Evolutionary conservation across 2,329 filamentous ascomycete genomes (phyloP), one percentile per base, ranked within the genome.

Genomic region (Alternaria gaisen): DNA sequence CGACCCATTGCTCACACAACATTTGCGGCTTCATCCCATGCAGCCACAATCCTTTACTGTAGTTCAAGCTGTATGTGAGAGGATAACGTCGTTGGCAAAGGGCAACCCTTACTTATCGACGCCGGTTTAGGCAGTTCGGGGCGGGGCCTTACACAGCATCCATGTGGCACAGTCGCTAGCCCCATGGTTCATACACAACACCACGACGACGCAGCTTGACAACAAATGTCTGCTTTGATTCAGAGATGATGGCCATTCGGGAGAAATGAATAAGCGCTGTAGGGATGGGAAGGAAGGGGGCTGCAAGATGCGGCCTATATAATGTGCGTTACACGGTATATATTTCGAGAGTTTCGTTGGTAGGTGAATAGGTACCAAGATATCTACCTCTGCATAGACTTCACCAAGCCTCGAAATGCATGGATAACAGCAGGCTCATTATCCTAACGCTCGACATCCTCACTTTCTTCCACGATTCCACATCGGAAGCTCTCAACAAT

Each of bases 401-500:
- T 26, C 30, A 41, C 12, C 10, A 20, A 50, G 46, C 46, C 32
- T 38, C 16, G 20, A 36, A 20, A 8, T 24, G 26, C 14, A 36
- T 26, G 11, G 14, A 50, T 7, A 16, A 11, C 7, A 24, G 46
- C 3, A 38, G 8, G 18, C 18, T 7, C 18, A 12, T 26, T 12
- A 14, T 36, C 8, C 4, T 36, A 30, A n/a, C 18, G 8, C 16
- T 48, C 18, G 18, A 12, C 40, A 34, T 36, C 5, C 14, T 16
- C 10, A n/a, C 46, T 22, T 34, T 9, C 43, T 11, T 18, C 11
- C 16, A 11, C 5, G 16, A 30, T 12, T 20, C 22, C 11, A 14
- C 8, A 26, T 14, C 26, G 32, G 22, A 30, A 32, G 26, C 32
- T 22, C 11, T 7, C 16, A 66, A 58, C 5, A 16, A 74, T 74